Conservation (phyloP, 352 stramenopile species). For the Pythium volutum region DNA sequence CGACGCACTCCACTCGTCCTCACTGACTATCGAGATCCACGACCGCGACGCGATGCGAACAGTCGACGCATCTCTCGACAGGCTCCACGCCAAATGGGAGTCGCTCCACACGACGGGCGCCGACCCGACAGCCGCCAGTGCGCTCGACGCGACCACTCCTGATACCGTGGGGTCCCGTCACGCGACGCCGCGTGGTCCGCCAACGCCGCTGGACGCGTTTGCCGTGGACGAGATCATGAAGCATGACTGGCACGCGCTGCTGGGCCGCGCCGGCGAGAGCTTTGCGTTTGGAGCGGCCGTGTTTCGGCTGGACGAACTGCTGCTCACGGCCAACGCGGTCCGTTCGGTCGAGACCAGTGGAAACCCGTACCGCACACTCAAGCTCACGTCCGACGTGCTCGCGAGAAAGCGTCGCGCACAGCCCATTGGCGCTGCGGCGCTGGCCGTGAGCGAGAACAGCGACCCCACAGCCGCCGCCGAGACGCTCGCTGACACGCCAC, state of each 20-base stretch:
- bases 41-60: slow-evolving; percentile 61
- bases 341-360: not conserved
- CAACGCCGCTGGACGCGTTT: slow-evolving; percentile 47
- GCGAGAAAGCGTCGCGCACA: slow-evolving; percentile 48
- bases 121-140: slow-evolving; percentile 17
- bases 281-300: slow-evolving; percentile 54
- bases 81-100: slow-evolving; percentile 63
- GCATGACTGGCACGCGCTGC: slow-evolving; percentile 43
- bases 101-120: slow-evolving; percentile 37
- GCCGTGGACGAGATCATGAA: slow-evolving; percentile 57
- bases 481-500: slow-evolving; percentile 15
- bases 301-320: slow-evolving; percentile 63
- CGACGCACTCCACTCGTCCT: slow-evolving; percentile 40
- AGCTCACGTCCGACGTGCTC: slow-evolving; percentile 51
- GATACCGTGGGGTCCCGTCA: slow-evolving; percentile 16
- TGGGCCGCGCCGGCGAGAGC: slow-evolving; percentile 36
- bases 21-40: slow-evolving; percentile 55
- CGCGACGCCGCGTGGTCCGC: slow-evolving; percentile 13
- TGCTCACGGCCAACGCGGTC: slow-evolving; percentile 29
- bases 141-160: not conserved
- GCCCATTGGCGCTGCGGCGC: slow-evolving; percentile 33
- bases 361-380: slow-evolving; percentile 37
- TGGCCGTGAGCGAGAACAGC: slow-evolving; percentile 12
- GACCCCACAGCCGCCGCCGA: slow-evolving; percentile 23
- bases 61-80: slow-evolving; percentile 23